Percentiles rank a stretch among this genome's conserved stretches.
phyloP scores from a whole-genome alignment of 768 basidiomycete genomes.

The Russula abietina region DNA sequence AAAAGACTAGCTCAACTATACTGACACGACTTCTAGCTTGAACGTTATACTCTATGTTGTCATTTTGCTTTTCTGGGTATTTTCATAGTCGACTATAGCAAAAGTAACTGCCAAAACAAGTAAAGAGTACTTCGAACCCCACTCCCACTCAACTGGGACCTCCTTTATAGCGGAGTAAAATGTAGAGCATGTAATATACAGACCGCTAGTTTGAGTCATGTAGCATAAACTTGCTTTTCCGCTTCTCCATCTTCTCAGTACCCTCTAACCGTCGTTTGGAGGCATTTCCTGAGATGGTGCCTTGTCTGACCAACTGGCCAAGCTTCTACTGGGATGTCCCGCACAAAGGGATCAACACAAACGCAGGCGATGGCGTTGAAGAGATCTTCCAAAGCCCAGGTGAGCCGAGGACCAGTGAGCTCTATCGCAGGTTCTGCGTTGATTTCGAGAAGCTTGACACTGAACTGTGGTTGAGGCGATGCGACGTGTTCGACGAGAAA shows the following conservation, averaged over 20 bases:
- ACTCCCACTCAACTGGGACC: constrained; percentile 24
- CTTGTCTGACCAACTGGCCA: constrained; percentile 52
- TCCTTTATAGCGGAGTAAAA: not conserved
- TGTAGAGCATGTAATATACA: constrained; percentile 17
- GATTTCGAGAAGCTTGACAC: constrained; percentile 78
- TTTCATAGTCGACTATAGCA: not conserved
- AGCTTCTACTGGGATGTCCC: constrained; percentile 19
- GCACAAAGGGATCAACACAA: constrained; percentile 65
- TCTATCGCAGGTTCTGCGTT: constrained; percentile 97
- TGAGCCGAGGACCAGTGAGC: constrained; percentile 77
- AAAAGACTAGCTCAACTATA: constrained; percentile 77
- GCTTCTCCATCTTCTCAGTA: not conserved
- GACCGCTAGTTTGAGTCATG: not conserved
- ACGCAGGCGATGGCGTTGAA: constrained; percentile 65
- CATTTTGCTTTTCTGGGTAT: not conserved
- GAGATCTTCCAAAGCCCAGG: constrained; percentile 75
- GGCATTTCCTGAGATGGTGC: constrained; percentile 58
- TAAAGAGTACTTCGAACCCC: constrained; percentile 6
- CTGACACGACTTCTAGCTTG: constrained; percentile 77
- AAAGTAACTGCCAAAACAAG: not conserved
- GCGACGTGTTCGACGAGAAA: constrained; percentile 59
- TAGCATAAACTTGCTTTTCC: constrained; percentile 10
- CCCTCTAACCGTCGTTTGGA: constrained; percentile 49
- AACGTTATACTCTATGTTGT: constrained; percentile 7
- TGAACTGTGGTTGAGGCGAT: constrained; percentile 27